Percentiles rank a stretch among this genome's conserved stretches.
Evolutionary conservation across 202 grass and related monocot genomes (phyloP).

Genomic region (Zizania palustris): DNA sequence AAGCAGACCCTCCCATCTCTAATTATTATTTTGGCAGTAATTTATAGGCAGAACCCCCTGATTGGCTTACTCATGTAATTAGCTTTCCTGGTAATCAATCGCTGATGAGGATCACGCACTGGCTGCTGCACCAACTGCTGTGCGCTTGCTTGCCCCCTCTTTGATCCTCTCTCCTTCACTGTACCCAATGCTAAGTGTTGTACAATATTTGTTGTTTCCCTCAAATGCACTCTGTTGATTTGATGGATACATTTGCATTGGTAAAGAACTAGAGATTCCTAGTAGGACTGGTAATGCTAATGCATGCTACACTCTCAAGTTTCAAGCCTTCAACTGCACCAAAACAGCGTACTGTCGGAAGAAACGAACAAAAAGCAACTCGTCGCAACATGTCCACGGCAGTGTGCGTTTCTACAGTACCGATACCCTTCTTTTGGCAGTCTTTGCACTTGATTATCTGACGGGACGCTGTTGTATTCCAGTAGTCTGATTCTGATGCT

Average conservation of each 20-base stretch:
- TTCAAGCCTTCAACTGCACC: conserved; percentile 17
- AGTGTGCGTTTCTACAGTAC: neutral
- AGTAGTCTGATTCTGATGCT: conserved; percentile 1
- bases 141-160: conserved; percentile 27
- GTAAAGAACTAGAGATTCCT: neutral
- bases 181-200: conserved; percentile 54
- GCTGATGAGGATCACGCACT: conserved; percentile 33
- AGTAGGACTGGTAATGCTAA: neutral
- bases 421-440: conserved; percentile 1
- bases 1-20: conserved; percentile 50
- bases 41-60: conserved; percentile 56
- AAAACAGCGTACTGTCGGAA: conserved; percentile 11
- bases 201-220: conserved; percentile 52
- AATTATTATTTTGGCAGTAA: conserved; percentile 71
- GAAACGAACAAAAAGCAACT: neutral
- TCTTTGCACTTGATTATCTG: neutral
- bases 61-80: conserved; percentile 75
- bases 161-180: conserved; percentile 32
- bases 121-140: conserved; percentile 41
- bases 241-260: conserved; percentile 21
- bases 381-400: neutral
- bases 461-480: neutral
- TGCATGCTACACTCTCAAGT: neutral
- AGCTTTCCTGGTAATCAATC: conserved; percentile 35
- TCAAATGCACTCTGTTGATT: conserved; percentile 46